Conservation (phyloP, 345 rosid species). For the Lagerstroemia speciosa region DNA sequence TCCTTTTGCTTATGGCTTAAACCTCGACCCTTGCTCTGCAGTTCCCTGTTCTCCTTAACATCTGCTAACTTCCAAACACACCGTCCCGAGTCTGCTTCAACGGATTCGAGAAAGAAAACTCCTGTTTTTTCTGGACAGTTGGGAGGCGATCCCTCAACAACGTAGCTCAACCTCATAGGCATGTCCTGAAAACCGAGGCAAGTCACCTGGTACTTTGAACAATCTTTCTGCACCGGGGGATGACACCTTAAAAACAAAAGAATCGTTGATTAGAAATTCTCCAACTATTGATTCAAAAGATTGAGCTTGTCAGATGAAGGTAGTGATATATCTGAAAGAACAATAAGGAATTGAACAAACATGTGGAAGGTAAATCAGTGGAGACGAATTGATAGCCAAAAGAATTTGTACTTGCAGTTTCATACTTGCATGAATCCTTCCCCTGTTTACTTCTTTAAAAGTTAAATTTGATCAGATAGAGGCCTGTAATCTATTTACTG, state of each 20-base stretch:
- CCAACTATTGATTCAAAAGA: neutral
- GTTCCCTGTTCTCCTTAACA: conserved; percentile 77
- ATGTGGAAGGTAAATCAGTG: no score
- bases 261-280: neutral
- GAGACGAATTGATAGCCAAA: neutral
- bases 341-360: neutral
- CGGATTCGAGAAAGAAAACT: conserved; percentile 53
- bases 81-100: conserved; percentile 42
- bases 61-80: conserved; percentile 85
- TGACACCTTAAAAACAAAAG: conserved; percentile 49
- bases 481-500: neutral
- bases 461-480: neutral
- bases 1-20: conserved; percentile 68
- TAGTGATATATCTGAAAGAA: neutral
- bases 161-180: conserved; percentile 63
- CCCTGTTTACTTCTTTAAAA: neutral
- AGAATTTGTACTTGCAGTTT: neutral
- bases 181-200: conserved; percentile 52
- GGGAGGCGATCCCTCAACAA: conserved; percentile 31
- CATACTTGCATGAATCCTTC: neutral
- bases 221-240: conserved; percentile 88
- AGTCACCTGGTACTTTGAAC: conserved; percentile 66
- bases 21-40: conserved; percentile 66
- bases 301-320: neutral
- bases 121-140: conserved; percentile 28